Evolutionary conservation across 2,329 filamentous ascomycete species (phyloP), one percentile per base, ranked within the genome.

Genomic region (Tolypocladium endophyticum): DNA sequence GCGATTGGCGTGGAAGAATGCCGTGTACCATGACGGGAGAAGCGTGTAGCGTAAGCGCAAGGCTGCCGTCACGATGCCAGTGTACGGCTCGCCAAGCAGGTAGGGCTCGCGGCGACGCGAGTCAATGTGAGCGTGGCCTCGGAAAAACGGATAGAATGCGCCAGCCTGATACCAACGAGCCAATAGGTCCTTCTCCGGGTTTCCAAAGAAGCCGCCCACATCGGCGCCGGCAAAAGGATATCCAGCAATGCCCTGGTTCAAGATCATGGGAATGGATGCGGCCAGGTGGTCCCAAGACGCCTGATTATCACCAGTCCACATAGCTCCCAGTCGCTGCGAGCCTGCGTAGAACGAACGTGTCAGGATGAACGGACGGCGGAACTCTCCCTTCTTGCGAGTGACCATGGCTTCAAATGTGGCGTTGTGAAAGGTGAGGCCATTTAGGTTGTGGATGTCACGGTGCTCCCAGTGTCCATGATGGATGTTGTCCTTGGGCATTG

Each of bases 281-380:
- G 86, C 89, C 20, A 99, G 82, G 69, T 97, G 92, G 23, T 87
- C 86, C 94, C 94, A 99, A 30, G 84, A 87, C 14, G 94, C 94
- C 72, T 94, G 89, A 76, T 99, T 99, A 71, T 99, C 94, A 62
- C 94, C 94, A 25, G 94, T 99, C 94, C 94, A 99, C 92, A 97
- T 97, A 61, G 94, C 93, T 63, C 91, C 90, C 50, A 90, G 78
- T 60, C 93, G 87, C 76, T 99, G 94, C 59, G 89, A 92, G 41
- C 94, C 94, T 16, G 93, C 85, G 71, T 87, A 99, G 78, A 95
- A 99, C 0, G 92, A 89, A 38, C 94, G 88, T 1, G 94, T 99
- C 57, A 99, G 83, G 14, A 97, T 85, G 70, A 99, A 99, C 0
- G 94, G 94, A 6, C 94, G 88, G 39, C 88, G 86, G 35, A 87